Conservation (phyloP, 1,284 basidiomycete species). For the Microbotryomycetes sp. region DNA sequence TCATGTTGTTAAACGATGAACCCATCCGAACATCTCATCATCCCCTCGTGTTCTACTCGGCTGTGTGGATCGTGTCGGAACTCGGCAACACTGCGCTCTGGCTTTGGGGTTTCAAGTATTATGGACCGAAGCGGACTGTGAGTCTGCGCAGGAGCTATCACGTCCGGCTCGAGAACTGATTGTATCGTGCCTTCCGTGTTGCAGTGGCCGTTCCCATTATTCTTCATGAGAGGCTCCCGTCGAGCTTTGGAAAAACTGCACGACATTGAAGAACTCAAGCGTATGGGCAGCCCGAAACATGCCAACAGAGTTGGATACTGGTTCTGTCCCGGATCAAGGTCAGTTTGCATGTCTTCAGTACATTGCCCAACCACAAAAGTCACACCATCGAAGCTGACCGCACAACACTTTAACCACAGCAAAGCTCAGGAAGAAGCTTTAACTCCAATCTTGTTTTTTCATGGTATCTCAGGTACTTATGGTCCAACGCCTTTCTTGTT, state of each 20-base stretch:
- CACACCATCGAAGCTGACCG: not conserved
- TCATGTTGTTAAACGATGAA: constrained; percentile 14
- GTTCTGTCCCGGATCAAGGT: constrained; percentile 17
- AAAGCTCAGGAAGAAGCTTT: not conserved
- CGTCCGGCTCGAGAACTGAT: too few relatives aligned
- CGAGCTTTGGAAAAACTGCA: constrained; percentile 18
- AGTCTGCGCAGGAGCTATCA: not conserved
- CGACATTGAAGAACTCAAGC: constrained; percentile 13
- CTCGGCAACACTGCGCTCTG: constrained; percentile 10
- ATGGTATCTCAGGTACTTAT: constrained; percentile 26
- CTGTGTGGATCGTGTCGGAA: constrained; percentile 1
- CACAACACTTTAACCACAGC: not conserved
- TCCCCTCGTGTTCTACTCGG: constrained; percentile 24
- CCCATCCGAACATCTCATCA: constrained; percentile 19
- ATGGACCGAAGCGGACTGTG: constrained; percentile 5
- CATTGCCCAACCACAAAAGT: not conserved
- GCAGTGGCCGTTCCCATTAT: constrained; percentile 21
- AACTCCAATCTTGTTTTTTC: constrained; percentile 19
- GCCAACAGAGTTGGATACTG: constrained; percentile 23
- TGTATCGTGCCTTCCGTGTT: not conserved
- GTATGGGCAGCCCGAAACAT: not conserved
- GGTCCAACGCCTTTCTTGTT: constrained; percentile 11
- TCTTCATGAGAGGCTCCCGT: constrained; percentile 18
- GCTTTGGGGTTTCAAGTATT: constrained; percentile 25
- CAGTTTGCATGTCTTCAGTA: too few relatives aligned